Percentiles rank a stretch among this genome's conserved stretches.
Evolutionary conservation across 345 rosid genomes (phyloP).

Genomic region (Eucalyptus lansdowneana): DNA sequence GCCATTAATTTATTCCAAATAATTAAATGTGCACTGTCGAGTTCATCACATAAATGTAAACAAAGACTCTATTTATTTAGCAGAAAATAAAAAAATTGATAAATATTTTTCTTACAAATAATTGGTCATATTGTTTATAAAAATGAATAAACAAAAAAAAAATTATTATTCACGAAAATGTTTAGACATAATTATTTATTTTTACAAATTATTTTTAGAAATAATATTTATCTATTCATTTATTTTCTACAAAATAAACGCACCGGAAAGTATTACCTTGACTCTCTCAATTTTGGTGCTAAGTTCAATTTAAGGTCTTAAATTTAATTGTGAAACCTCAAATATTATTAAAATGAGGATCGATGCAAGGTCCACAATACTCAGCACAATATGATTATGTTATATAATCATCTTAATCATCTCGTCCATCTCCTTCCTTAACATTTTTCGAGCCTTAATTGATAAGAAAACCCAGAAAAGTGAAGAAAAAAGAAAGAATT

Average conservation of each 20-base stretch:
- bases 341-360: not conserved
- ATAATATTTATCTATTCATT: not conserved
- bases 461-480: not conserved
- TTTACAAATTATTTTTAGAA: not conserved
- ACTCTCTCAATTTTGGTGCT: not conserved
- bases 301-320: not conserved
- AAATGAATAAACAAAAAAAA: not conserved
- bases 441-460: not conserved
- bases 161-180: accelerated
- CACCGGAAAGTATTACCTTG: not conserved
- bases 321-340: not conserved
- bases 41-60: not conserved
- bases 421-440: not conserved
- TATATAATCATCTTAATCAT: not conserved
- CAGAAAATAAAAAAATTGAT: not conserved
- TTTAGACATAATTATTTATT: not conserved
- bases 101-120: too few relatives aligned
- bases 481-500: not conserved
- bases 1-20: not conserved
- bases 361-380: not conserved
- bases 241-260: not conserved
- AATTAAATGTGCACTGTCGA: not conserved
- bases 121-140: too few relatives aligned
- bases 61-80: not conserved
- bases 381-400: not conserved